Evolutionary conservation across 352 stramenopile genomes (phyloP), one percentile per base, ranked within the genome.

Genomic region (Phytophthora lateralis): DNA sequence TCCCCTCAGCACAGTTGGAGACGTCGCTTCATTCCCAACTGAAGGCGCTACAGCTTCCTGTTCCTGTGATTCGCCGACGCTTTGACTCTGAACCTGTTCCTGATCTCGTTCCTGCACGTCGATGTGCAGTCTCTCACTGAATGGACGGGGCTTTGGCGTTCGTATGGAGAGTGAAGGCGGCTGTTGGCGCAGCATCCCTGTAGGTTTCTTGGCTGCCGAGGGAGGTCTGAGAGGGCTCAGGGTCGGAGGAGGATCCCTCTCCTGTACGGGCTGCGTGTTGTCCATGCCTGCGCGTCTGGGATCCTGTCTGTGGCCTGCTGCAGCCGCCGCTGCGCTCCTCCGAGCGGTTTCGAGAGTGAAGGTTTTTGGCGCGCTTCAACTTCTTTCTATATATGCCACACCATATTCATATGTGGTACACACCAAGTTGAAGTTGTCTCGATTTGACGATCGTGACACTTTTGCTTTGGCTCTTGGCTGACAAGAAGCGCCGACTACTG

Each of bases 261-360:
- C 39, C 17, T 44, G 38, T 21, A 24, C 7, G 17, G 4, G 4
- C 26, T 8, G 27, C 17, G 15, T 14, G 21, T 17, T 35, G 12
- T 68, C 54, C 60, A 65, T 62, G 20, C 0, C 15, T 20, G 18
- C 14, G 8, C 17, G 15, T 44, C 1, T 44, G 15, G 30, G 51
- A 30, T 44, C 38, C n/a, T 60, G 56, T 43, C 4, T 3, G 17
- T 44, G 27, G 20, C 21, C 39, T 44, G n/a, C 9, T 21, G 5
- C 9, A 6, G 17, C 9, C 39, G 39, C 27, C 7, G 27, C 27
- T 11, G 27, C 27, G 27, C 27, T 32, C 30, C 11, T 17, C 5
- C 37, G 44, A 63, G 46, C 62, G 30, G 50, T 71, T 72, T 65
- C 62, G 44, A 60, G 60, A 73, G 42, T 60, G 61, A 60, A 34